Evolutionary conservation across 2,329 filamentous ascomycete genomes (phyloP), one percentile per base, ranked within the genome.

Genomic region (Coleophoma eucalyptorum): DNA sequence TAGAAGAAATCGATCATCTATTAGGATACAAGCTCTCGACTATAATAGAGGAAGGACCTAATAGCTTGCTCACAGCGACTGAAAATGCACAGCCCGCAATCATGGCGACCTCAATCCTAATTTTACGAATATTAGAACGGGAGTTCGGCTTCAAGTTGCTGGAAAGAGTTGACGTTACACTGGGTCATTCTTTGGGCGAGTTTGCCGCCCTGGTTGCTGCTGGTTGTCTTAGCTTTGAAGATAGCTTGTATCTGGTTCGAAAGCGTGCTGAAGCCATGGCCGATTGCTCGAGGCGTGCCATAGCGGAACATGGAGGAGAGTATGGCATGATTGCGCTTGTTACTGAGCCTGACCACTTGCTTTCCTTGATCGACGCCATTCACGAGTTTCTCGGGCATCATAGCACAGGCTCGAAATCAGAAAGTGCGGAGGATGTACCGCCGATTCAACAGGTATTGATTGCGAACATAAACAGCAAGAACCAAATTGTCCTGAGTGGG

Each of bases 241-340:
- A 96, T 69, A 89, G 90, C 49, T 72, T 97, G 54, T 81, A 79
- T 58, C 76, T 97, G 65, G 88, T 96, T 48, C 81, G 86, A 53
- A 79, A 79, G 59, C 83, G 93, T 42, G 93, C 90, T 46, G 87
- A 91, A 65, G 82, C 86, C 57, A 96, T 97, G 90, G 84, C 86
- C 4, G 78, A 84, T 42, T 92, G 89, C 60, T 91, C 89, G 7
- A 73, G 73, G 58, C 73, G 78, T 20, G 89, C 89, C 4, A 75
- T 79, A 12, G 76, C 83, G 54, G 71, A 81, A 54, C 83, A 85
- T 56, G 89, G 89, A 50, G 88, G 89, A 57, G 88, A 91, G 60
- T 94, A 95, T 63, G 93, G 93, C 64, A 97, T 97, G 93, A 85
- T 97, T 3, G 93, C 93, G 4, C 74, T 97, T 11, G 86, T 97